Conservation (phyloP, 2,329 filamentous ascomycete species). For the Penicillium sp. region DNA sequence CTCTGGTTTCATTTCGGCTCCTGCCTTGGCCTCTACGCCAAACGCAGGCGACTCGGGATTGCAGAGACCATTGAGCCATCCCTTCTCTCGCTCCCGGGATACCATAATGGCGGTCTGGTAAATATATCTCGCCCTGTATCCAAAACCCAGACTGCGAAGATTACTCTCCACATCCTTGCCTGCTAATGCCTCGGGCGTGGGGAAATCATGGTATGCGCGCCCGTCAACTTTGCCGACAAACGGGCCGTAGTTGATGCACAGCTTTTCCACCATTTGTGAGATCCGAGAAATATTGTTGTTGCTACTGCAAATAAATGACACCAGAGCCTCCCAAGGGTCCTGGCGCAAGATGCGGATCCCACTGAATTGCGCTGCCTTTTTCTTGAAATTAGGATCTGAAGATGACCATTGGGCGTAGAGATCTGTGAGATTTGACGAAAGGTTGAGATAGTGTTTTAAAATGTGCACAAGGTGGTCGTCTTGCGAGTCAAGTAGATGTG, state of each 20-base stretch:
- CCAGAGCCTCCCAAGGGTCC: conserved; percentile 90
- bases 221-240: conserved; percentile 69
- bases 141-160: conserved; percentile 81
- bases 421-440: conserved; percentile 69
- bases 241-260: conserved; percentile 82
- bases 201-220: conserved; percentile 82
- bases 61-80: conserved; percentile 74
- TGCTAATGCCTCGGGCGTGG: conserved; percentile 69
- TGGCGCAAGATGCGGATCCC: conserved; percentile 91
- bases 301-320: conserved; percentile 96
- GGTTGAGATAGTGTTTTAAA: conserved; percentile 81
- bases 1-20: conserved; percentile 50
- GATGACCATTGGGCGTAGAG: conserved; percentile 86
- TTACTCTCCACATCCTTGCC: conserved; percentile 73
- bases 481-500: conserved; percentile 28
- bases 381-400: conserved; percentile 82
- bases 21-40: conserved; percentile 44
- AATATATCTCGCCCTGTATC: conserved; percentile 92
- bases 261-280: conserved; percentile 92
- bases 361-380: conserved; percentile 79
- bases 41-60: conserved; percentile 72
- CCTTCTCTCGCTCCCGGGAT: conserved; percentile 61
- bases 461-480: conserved; percentile 71
- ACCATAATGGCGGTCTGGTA: conserved; percentile 79
- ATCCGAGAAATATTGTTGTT: conserved; percentile 98